phyloP scores from a whole-genome alignment of 305 asterid genomes.

The Nicotiana rustica region DNA sequence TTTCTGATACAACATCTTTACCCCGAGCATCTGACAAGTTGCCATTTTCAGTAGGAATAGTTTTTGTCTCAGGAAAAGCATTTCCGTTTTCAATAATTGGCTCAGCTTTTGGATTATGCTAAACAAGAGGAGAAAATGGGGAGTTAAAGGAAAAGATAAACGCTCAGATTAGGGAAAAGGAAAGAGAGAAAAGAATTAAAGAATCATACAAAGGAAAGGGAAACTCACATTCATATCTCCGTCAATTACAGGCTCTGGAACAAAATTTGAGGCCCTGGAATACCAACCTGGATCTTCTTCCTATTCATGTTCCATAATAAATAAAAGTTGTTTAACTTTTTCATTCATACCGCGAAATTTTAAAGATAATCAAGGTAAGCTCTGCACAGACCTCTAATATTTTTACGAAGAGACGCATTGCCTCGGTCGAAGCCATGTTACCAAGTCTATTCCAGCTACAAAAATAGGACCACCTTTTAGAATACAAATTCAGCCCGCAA shows the following conservation, averaged over 20 bases:
- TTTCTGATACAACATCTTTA: slow-evolving; percentile 81
- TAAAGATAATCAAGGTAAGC: slow-evolving; percentile 31
- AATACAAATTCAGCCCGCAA: background rate
- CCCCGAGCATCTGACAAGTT: slow-evolving; percentile 70
- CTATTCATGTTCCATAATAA: slow-evolving; percentile 46
- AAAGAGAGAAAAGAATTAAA: slow-evolving; percentile 22
- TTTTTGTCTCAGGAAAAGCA: slow-evolving; percentile 56
- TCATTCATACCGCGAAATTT: background rate
- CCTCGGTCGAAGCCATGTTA: slow-evolving; percentile 88
- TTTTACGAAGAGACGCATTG: slow-evolving; percentile 96
- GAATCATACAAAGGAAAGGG: slow-evolving; percentile 31
- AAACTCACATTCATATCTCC: slow-evolving; percentile 81
- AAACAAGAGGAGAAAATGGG: slow-evolving; percentile 38
- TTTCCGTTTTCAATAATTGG: slow-evolving; percentile 65
- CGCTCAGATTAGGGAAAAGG: background rate
- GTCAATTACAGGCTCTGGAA: slow-evolving; percentile 67
- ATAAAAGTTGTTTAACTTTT: background rate
- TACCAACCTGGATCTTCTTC: slow-evolving; percentile 98
- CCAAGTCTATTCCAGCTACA: slow-evolving; percentile 94
- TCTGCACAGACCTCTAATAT: slow-evolving; percentile 75
- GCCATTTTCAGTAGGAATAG: slow-evolving; percentile 76
- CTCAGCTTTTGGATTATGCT: slow-evolving; percentile 65
- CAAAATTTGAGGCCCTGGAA: slow-evolving; percentile 72
- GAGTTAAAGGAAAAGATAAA: slow-evolving; percentile 36
- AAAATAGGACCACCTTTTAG: slow-evolving; percentile 35